Evolutionary conservation across 1,284 basidiomycete species (phyloP).

Genomic region (Malassezia restricta): DNA sequence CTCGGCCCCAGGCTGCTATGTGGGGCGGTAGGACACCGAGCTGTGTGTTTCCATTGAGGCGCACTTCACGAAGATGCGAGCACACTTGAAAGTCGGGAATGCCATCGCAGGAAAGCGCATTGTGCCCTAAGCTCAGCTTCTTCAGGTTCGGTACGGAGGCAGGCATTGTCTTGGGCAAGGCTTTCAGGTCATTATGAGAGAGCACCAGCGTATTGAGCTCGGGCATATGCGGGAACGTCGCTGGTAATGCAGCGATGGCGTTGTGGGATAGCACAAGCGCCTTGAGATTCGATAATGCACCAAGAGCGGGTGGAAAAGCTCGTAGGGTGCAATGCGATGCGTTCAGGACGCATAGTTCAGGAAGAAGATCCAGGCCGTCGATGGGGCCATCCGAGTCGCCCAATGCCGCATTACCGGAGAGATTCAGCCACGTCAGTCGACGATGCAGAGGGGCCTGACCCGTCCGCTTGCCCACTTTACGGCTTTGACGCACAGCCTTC

Average conservation of each 20-base stretch:
- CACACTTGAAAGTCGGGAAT: constrained; percentile 38
- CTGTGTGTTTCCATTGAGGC: constrained; percentile 26
- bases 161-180: constrained; percentile 29
- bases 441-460: constrained; percentile 7
- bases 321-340: constrained; percentile 26
- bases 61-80: constrained; percentile 30
- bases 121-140: constrained; percentile 36
- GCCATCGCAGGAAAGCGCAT: constrained; percentile 17
- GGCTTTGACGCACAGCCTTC: constrained; percentile 21
- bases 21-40: constrained; percentile 24
- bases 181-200: constrained; percentile 30
- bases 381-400: constrained; percentile 9
- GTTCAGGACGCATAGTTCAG: constrained; percentile 19
- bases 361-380: neutral
- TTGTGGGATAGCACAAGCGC: constrained; percentile 41
- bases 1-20: constrained; percentile 30
- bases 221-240: constrained; percentile 29
- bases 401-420: constrained; percentile 14
- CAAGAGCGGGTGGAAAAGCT: constrained; percentile 19
- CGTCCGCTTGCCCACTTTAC: constrained; percentile 13
- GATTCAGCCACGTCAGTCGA: constrained; percentile 20
- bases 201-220: constrained; percentile 43
- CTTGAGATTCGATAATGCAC: constrained; percentile 21
- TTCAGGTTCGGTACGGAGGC: constrained; percentile 30
- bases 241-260: constrained; percentile 15